Conservation (phyloP, 768 basidiomycete genomes). For the Phylloporus arenicola region DNA sequence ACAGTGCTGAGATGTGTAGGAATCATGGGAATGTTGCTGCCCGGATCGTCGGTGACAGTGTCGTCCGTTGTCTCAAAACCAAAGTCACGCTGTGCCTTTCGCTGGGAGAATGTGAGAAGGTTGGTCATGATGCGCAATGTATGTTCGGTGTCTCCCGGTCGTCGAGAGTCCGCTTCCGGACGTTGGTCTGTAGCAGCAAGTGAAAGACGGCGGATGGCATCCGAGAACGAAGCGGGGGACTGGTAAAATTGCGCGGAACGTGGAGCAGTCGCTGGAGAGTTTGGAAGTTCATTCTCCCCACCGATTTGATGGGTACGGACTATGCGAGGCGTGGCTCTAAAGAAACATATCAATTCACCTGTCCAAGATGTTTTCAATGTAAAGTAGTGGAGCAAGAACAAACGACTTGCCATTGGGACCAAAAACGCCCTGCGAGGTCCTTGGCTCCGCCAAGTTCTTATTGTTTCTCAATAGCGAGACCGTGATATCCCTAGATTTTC, state of each 20-base stretch:
- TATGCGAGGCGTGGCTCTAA: conserved; percentile 67
- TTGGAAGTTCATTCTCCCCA: conserved; percentile 41
- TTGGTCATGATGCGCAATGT: conserved; percentile 77
- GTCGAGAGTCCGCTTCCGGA: conserved; percentile 37
- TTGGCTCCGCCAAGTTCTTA: conserved; percentile 78
- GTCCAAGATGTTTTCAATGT: conserved; percentile 1
- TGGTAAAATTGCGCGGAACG: conserved; percentile 40
- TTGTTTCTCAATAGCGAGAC: conserved; percentile 54
- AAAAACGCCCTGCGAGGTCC: conserved; percentile 84
- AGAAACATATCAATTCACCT: conserved; percentile 89
- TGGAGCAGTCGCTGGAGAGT: conserved; percentile 36
- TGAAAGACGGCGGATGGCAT: conserved; percentile 63
- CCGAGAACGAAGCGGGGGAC: conserved; percentile 65
- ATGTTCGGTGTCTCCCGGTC: conserved; percentile 47
- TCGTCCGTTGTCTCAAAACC: conserved; percentile 40
- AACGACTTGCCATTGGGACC: conserved; percentile 70
- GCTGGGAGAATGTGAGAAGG: conserved; percentile 56
- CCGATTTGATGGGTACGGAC: conserved; percentile 45
- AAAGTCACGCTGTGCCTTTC: conserved; percentile 33
- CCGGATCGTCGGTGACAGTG: conserved; percentile 11
- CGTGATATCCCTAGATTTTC: conserved; percentile 45
- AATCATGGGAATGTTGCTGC: conserved; percentile 15
- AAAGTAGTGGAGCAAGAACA: neutral
- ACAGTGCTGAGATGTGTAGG: conserved; percentile 52
- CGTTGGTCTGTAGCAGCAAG: conserved; percentile 56